A percentile compares a stretch with the other conserved stretches of the same genome.
Conservation (phyloP, 169 alveolate genomes). For the Amoebophrya sp. region DNA sequence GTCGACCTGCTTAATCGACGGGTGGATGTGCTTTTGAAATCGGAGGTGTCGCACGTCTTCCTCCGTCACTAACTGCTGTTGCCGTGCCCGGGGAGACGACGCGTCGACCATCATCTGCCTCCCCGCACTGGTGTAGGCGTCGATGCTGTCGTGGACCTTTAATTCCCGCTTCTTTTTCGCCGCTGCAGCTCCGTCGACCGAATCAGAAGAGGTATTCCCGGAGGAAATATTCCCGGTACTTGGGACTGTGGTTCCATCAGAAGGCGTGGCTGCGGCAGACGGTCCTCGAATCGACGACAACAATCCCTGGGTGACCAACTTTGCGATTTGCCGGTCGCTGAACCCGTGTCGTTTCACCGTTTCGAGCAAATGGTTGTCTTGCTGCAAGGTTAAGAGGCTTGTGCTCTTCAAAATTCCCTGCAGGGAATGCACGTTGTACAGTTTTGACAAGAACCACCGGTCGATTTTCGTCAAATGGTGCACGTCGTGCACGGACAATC, state of each 20-base stretch:
- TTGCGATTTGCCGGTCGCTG: conserved; percentile 45
- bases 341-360: conserved; percentile 47
- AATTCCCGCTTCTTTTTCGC: too few relatives aligned
- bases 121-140: too few relatives aligned
- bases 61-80: conserved; percentile 51
- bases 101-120: neutral
- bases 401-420: neutral
- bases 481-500: conserved; percentile 60
- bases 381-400: neutral
- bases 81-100: neutral
- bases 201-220: too few relatives aligned
- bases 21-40: conserved; percentile 53
- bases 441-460: conserved; percentile 70
- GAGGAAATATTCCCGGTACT: too few relatives aligned
- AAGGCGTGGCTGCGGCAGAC: too few relatives aligned
- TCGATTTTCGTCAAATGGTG: conserved; percentile 66
- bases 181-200: too few relatives aligned
- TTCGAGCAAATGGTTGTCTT: neutral
- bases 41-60: conserved; percentile 58
- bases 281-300: neutral
- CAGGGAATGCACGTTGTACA: conserved; percentile 57
- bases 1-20: conserved; percentile 70
- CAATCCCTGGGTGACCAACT: neutral
- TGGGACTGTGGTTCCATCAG: too few relatives aligned
- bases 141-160: too few relatives aligned